These are phyloP conservation scores for Penicillium cosmopolitanum DNA, from an alignment of 495 filamentous ascomycete genomes.

Conservation along the genomic window DNA sequence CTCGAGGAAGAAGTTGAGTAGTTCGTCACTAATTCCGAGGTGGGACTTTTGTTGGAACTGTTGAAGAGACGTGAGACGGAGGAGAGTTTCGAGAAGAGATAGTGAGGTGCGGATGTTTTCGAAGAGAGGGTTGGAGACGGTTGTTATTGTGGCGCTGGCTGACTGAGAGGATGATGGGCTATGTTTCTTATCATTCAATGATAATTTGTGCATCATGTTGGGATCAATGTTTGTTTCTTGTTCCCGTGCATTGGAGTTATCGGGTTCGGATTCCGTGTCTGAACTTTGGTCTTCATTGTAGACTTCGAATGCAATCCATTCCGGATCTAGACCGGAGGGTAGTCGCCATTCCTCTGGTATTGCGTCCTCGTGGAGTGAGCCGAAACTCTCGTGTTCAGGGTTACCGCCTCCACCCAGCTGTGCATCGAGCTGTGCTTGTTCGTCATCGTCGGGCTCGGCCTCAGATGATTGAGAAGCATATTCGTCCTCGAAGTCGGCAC, in stretches of 20 bases:
- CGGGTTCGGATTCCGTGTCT: conserved; percentile 62
- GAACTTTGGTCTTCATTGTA: conserved; percentile 66
- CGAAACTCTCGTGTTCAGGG: conserved; percentile 21
- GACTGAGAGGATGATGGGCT: conserved; percentile 38
- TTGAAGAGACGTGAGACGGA: conserved; percentile 91
- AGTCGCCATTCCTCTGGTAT: conserved; percentile 63
- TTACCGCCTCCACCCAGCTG: conserved; percentile 62
- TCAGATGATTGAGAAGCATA: conserved; percentile 20
- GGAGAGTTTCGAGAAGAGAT: conserved; percentile 90
- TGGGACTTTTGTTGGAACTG: conserved; percentile 96
- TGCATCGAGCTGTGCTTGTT: conserved; percentile 68
- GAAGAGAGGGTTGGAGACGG: conserved; percentile 44
- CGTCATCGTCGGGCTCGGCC: conserved; percentile 45
- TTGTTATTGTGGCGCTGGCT: conserved; percentile 37
- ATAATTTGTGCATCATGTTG: conserved; percentile 45
- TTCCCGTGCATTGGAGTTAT: conserved; percentile 29
- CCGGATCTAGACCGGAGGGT: conserved; percentile 81
- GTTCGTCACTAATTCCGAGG: conserved; percentile 90
- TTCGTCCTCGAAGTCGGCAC: conserved; percentile 41
- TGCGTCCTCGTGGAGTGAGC: conserved; percentile 36
- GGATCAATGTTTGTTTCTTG: conserved; percentile 40
- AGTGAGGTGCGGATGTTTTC: conserved; percentile 76
- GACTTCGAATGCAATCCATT: conserved; percentile 96
- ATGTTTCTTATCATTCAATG: conserved; percentile 31
- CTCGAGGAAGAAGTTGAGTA: conserved; percentile 91